A percentile compares a stretch with the other conserved stretches of the same genome.
Conservation (phyloP, 164 flowering plant genomes). For the Annona squamosa region DNA sequence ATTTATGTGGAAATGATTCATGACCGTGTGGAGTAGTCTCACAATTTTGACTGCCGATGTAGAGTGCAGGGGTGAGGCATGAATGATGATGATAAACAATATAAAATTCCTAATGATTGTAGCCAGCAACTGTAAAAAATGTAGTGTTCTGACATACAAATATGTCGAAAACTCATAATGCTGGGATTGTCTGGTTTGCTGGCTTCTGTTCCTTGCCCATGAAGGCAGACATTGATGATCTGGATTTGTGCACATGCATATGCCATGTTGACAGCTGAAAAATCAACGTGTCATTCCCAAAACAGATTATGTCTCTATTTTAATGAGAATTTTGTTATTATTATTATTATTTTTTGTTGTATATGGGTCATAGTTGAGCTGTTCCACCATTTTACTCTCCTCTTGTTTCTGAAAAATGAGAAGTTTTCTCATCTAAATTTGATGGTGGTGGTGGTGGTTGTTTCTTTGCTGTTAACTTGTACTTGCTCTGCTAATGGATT, state of each 20-base stretch:
- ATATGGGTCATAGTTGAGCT: not conserved
- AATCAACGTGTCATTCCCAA: not conserved
- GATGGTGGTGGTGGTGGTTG: not conserved
- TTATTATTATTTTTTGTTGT: not conserved
- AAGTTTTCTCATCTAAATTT: not conserved
- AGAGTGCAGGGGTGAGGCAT: no score
- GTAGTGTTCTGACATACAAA: not conserved
- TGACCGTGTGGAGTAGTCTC: no score
- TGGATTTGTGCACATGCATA: not conserved
- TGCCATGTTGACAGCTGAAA: not conserved
- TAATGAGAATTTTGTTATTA: not conserved
- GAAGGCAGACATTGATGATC: not conserved
- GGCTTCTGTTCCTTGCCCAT: not conserved
- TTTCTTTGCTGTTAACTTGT: not conserved
- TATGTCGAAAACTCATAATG: not conserved
- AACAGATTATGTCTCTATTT: not conserved
- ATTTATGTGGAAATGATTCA: no score
- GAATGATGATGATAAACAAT: no score
- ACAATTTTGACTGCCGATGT: no score
- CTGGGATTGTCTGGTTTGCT: not conserved
- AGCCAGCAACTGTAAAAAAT: not conserved
- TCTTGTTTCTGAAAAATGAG: not conserved
- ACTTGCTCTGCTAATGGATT: not conserved
- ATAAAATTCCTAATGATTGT: no score
- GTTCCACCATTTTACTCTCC: not conserved